Conservation (phyloP, 371 early-diverging fungal species). For the Enterospora canceri region DNA sequence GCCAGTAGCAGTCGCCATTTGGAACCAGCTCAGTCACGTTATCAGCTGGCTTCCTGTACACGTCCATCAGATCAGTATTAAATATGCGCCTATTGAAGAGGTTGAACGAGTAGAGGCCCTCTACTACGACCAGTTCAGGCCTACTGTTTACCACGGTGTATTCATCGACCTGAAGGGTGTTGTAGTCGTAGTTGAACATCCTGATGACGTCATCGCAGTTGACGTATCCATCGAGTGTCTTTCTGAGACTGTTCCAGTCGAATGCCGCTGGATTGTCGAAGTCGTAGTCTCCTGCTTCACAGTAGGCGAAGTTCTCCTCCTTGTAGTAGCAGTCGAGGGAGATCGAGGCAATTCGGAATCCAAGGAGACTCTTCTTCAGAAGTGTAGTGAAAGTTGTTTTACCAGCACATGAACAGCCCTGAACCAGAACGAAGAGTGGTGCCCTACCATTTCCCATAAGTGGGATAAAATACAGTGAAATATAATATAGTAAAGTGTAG, state of each 20-base stretch:
- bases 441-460: not conserved
- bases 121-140: constrained; percentile 35
- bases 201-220: constrained; percentile 5
- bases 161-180: not conserved
- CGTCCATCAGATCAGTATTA: constrained; percentile 9
- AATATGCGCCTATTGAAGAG: constrained; percentile 29
- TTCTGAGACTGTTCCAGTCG: constrained; percentile 27
- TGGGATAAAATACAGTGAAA: not conserved
- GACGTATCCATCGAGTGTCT: constrained; percentile 7
- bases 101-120: constrained; percentile 44
- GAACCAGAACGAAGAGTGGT: not conserved
- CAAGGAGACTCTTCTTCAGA: not conserved
- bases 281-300: constrained; percentile 16
- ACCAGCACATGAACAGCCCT: not conserved
- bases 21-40: not conserved
- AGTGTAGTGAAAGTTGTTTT: not conserved
- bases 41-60: not conserved
- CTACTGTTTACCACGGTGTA: constrained; percentile 1
- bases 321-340: not conserved
- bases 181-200: constrained; percentile 10
- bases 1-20: too few species aligned
- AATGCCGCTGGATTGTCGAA: constrained; percentile 46
- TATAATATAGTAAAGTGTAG: not conserved
- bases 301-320: not conserved
- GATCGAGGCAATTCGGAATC: too few species aligned